A percentile compares a stretch with the other conserved stretches of the same genome.
Evolutionary conservation across 495 filamentous ascomycete species (phyloP).

Genomic region (Penicillium arizonense): DNA sequence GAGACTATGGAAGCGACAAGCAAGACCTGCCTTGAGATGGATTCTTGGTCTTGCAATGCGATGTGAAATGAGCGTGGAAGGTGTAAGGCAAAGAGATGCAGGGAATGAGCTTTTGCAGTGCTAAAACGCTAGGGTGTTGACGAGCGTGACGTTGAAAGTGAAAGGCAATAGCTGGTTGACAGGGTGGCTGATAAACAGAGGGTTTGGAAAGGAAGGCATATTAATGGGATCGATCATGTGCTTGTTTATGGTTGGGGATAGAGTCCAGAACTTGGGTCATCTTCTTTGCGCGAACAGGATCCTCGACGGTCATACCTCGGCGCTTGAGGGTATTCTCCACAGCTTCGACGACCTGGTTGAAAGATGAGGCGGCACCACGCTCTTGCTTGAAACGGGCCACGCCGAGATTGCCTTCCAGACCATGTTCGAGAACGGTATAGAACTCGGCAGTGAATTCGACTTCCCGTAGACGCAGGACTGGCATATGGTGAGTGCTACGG

Average conservation of each 20-base stretch:
- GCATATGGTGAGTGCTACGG: slow-evolving; percentile 1
- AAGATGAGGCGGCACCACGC: slow-evolving; percentile 79
- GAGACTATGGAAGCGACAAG: not conserved
- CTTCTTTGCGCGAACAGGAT: slow-evolving; percentile 58
- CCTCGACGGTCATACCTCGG: slow-evolving; percentile 64
- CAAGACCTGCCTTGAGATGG: not conserved
- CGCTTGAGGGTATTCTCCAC: slow-evolving; percentile 59
- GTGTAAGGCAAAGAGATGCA: slow-evolving; percentile 4
- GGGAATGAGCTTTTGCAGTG: slow-evolving; percentile 16
- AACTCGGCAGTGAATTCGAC: slow-evolving; percentile 81
- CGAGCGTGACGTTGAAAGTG: not conserved
- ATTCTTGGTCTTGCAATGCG: not conserved
- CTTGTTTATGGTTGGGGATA: slow-evolving; percentile 19
- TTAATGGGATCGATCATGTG: not conserved
- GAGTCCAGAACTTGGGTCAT: slow-evolving; percentile 50
- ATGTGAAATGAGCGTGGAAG: slow-evolving; percentile 13
- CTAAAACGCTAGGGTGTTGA: slow-evolving; percentile 16
- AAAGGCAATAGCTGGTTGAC: not conserved
- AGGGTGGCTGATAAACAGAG: not conserved
- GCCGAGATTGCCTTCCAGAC: slow-evolving; percentile 63
- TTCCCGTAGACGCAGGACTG: slow-evolving; percentile 72
- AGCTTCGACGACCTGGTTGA: slow-evolving; percentile 77
- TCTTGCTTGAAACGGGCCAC: slow-evolving; percentile 85
- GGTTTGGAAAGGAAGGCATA: not conserved
- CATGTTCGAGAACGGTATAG: slow-evolving; percentile 80